Percentiles rank a stretch among this genome's conserved stretches.
Conservation (phyloP, 2,329 filamentous ascomycete genomes). For the Beauveria caledonica region DNA sequence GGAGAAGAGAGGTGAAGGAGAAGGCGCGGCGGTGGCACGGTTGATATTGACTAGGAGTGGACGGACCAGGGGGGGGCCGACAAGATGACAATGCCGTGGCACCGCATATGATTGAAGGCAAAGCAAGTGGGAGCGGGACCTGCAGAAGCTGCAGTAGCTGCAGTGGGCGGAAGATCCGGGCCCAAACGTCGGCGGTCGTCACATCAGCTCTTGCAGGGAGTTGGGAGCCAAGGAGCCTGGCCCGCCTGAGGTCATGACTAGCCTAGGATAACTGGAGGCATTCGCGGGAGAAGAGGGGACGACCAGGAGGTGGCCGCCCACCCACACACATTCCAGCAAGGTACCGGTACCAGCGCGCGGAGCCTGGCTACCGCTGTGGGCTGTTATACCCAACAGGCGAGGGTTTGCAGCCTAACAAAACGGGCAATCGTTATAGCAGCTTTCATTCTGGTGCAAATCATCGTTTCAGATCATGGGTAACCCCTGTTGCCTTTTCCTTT, state of each 20-base stretch:
- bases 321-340: too few species aligned
- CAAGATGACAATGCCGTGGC: constrained; percentile 8
- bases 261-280: background rate
- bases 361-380: background rate
- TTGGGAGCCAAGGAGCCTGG: background rate
- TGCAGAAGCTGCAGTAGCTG: constrained; percentile 1
- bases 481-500: background rate
- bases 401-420: background rate
- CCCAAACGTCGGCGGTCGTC: background rate
- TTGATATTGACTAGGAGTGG: constrained; percentile 7
- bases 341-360: background rate
- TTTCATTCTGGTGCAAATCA: background rate
- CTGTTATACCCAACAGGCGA: background rate
- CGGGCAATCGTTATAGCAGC: background rate
- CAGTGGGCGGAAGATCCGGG: constrained; percentile 1
- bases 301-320: background rate
- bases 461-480: constrained; percentile 6
- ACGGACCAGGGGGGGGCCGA: background rate
- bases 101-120: background rate
- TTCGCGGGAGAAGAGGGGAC: background rate
- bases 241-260: constrained; percentile 5
- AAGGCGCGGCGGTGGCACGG: constrained; percentile 5
- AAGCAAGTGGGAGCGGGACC: background rate
- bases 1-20: background rate
- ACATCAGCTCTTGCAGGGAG: constrained; percentile 1